phyloP scores from a whole-genome alignment of 2,329 filamentous ascomycete genomes.

The Trichoderma endophyticum region DNA sequence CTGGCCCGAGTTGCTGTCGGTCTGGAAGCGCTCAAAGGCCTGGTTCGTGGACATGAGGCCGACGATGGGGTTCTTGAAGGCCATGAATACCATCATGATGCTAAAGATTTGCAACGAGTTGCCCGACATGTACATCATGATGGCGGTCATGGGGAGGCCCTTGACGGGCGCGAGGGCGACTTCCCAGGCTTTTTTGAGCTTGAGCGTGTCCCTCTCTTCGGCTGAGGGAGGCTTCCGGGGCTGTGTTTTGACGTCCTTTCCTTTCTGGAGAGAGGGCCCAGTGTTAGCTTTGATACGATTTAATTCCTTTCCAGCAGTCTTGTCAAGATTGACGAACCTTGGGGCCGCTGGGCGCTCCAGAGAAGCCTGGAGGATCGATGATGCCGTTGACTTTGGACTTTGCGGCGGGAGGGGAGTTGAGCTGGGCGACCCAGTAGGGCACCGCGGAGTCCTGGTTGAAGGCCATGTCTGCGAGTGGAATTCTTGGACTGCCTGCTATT shows the following conservation, averaged over 20 bases:
- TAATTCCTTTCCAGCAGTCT: background rate
- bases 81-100: conserved; percentile 99
- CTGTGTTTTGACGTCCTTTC: conserved; percentile 48
- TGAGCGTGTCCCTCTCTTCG: conserved; percentile 90
- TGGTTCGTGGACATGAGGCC: conserved; percentile 79
- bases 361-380: conserved; percentile 83
- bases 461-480: background rate
- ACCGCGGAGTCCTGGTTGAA: conserved; percentile 27
- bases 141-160: conserved; percentile 92
- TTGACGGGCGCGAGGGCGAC: conserved; percentile 91
- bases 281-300: background rate
- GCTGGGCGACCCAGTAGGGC: conserved; percentile 80
- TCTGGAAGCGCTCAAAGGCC: conserved; percentile 90
- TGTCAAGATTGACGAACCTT: conserved; percentile 45
- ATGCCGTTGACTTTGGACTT: conserved; percentile 67
- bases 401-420: conserved; percentile 65
- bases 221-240: conserved; percentile 65
- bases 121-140: conserved; percentile 99
- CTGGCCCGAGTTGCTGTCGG: conserved; percentile 68
- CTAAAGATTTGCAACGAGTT: conserved; percentile 98
- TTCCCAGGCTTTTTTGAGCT: conserved; percentile 99
- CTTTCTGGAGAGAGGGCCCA: conserved; percentile 38
- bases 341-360: conserved; percentile 52
- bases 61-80: conserved; percentile 93
- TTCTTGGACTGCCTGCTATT: background rate